Base-by-base conservation (phyloP, 306 rosid species). In the Carpinus fangiana region DNA sequence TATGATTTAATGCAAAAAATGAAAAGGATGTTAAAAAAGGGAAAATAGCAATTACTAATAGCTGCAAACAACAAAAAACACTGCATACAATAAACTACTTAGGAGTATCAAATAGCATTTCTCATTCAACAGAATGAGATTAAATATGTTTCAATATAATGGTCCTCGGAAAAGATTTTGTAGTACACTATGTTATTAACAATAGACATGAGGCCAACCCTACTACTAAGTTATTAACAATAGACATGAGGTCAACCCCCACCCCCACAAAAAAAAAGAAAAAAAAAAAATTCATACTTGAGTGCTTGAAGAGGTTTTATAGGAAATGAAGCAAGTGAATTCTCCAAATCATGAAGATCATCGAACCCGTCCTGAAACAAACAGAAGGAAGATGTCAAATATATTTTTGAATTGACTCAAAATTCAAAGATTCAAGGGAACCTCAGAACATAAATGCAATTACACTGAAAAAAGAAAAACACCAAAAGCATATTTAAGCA, bases 261-360 rank as follows among this genome's bases (percentile, higher is more conserved):
- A 5, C 41, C 5, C 5, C 41, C 41, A 5, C 41, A 36, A 41
- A 41, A 41, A 41, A 31, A 28, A 28, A 74, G 14, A 61, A 28
- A 72, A 16, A 70, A 51, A 43, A 81, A 84, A 75, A 21, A 54
- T 65, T 66, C 91, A 78, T 93, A 93, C 98, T 93, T 90, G 38
- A 92, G 96, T 81, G 96, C 98, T 85, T 87, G 83, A 80, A 94
- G 96, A 80, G 97, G 97, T 86, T 86, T 92, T 23, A 74, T 87
- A 46, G 99, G 97, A 84, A 96, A 91, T 76, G 99, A 90, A 75
- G 97, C 87, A 83, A 96, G 85, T 31, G 99, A 95, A 77, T 84
- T 80, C 84, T 89, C 96, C 90, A 96, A 84, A 91, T 91, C 94
- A 84, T 75, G 88, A 84, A 88, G 83, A 84, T 90, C 89, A 54